A percentile compares a stretch with the other conserved stretches of the same genome.
phyloP scores from a whole-genome alignment of 805 yeast species.

The Kodamaea lidongshanica region DNA sequence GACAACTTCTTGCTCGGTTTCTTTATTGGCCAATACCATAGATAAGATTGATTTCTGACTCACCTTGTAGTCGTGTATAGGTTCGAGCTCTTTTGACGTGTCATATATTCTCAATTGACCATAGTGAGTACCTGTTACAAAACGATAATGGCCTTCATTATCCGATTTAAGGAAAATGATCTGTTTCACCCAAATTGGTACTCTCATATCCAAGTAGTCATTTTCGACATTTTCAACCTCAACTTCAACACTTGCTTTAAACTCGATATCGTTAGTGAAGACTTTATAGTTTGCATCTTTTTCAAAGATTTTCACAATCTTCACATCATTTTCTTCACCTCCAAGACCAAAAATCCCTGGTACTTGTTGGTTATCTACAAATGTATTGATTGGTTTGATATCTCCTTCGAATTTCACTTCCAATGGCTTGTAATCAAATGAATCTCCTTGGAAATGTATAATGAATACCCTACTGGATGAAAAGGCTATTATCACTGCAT shows the following conservation, averaged over 20 bases:
- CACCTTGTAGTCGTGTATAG: slow-evolving; percentile 50
- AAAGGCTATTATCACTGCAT: slow-evolving; percentile 39
- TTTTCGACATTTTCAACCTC: slow-evolving; percentile 67
- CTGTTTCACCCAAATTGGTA: slow-evolving; percentile 72
- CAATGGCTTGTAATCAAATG: slow-evolving; percentile 28
- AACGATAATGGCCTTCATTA: slow-evolving; percentile 36
- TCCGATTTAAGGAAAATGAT: slow-evolving; percentile 41
- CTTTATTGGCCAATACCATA: slow-evolving; percentile 27
- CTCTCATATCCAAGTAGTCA: slow-evolving; percentile 69
- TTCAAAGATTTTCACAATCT: slow-evolving; percentile 37
- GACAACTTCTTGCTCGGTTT: slow-evolving; percentile 39
- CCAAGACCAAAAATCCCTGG: slow-evolving; percentile 67
- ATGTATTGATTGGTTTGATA: slow-evolving; percentile 45
- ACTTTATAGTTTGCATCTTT: slow-evolving; percentile 13
- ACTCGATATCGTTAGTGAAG: slow-evolving; percentile 15
- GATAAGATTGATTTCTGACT: slow-evolving; percentile 50
- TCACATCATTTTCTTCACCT: slow-evolving; percentile 76
- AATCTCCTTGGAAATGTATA: slow-evolving; percentile 26
- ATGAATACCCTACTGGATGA: slow-evolving; percentile 40
- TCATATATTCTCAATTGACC: slow-evolving; percentile 77
- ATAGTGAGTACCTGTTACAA: slow-evolving; percentile 63
- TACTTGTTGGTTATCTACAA: slow-evolving; percentile 42
- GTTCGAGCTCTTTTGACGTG: slow-evolving; percentile 61
- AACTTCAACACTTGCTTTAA: slow-evolving; percentile 17
- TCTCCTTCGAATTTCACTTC: slow-evolving; percentile 22